A percentile compares a stretch with the other conserved stretches of the same genome.
Conservation (phyloP, 129 eudicot genomes). For the Smallanthus sonchifolius region DNA sequence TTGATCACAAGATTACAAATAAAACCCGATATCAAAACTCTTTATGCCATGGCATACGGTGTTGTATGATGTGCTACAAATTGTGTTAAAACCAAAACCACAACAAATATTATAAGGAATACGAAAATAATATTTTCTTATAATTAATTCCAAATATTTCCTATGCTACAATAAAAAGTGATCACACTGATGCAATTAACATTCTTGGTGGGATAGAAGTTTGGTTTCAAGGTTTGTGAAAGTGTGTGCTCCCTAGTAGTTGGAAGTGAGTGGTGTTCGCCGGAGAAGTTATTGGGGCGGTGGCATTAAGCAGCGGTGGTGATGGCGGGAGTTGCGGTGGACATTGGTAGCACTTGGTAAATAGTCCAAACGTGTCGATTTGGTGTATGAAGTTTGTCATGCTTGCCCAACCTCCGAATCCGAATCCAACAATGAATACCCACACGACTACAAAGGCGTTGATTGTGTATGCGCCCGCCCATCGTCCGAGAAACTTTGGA, state of each 20-base stretch:
- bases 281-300: constrained; percentile 51
- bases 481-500: constrained; percentile 72
- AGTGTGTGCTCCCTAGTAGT: constrained; percentile 16
- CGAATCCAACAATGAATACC: constrained; percentile 87
- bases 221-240: constrained; percentile 28
- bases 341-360: constrained; percentile 95
- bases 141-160: constrained; percentile 29
- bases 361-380: constrained; percentile 93
- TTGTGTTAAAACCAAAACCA: constrained; percentile 20
- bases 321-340: constrained; percentile 62
- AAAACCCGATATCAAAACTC: neutral
- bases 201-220: constrained; percentile 29
- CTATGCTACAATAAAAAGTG: constrained; percentile 33
- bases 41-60: constrained; percentile 1
- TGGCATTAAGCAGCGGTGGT: constrained; percentile 48
- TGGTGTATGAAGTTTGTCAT: constrained; percentile 79
- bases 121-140: constrained; percentile 27
- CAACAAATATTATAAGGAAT: constrained; percentile 26
- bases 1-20: neutral
- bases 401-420: constrained; percentile 99
- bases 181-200: constrained; percentile 20
- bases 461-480: constrained; percentile 72
- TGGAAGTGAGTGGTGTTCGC: constrained; percentile 41
- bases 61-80: constrained; percentile 10
- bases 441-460: constrained; percentile 86